phyloP scores from a whole-genome alignment of 352 stramenopile genomes.

The Phytophthora ramorum region DNA sequence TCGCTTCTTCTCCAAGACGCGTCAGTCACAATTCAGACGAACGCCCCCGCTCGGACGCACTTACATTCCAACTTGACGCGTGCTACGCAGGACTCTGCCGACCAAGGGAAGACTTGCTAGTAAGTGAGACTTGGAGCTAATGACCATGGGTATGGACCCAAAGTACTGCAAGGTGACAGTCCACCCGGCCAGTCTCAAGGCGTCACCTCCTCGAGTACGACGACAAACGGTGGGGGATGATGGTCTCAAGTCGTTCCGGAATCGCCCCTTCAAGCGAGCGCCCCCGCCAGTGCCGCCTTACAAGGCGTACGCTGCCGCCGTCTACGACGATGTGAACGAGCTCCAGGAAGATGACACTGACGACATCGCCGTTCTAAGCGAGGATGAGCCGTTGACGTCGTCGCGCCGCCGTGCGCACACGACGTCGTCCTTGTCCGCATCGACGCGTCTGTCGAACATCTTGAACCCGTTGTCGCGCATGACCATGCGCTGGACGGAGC shows the following conservation, averaged over 20 bases:
- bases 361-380: slow-evolving; percentile 45
- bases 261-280: slow-evolving; percentile 12
- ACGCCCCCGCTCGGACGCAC: neutral
- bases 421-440: slow-evolving; percentile 40
- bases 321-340: slow-evolving; percentile 33
- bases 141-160: slow-evolving; percentile 42
- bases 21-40: slow-evolving; percentile 7
- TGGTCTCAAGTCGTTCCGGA: slow-evolving; percentile 18
- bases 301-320: slow-evolving; percentile 24
- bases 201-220: slow-evolving; percentile 31
- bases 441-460: slow-evolving; percentile 39
- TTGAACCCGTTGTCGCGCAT: slow-evolving; percentile 60
- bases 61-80: slow-evolving; percentile 38
- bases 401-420: slow-evolving; percentile 58
- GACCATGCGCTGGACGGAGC: slow-evolving; percentile 49
- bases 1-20: slow-evolving; percentile 16
- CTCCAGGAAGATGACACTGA: slow-evolving; percentile 38
- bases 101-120: neutral
- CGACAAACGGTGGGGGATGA: slow-evolving; percentile 49
- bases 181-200: slow-evolving; percentile 31
- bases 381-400: slow-evolving; percentile 38
- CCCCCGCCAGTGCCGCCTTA: slow-evolving; percentile 28
- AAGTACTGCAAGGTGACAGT: slow-evolving; percentile 74
- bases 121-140: slow-evolving; percentile 2
- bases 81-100: slow-evolving; percentile 25